These are phyloP conservation scores for Arthrobotrys iridis DNA, from an alignment of 2,329 filamentous ascomycete genomes.

Conservation along the genomic window DNA sequence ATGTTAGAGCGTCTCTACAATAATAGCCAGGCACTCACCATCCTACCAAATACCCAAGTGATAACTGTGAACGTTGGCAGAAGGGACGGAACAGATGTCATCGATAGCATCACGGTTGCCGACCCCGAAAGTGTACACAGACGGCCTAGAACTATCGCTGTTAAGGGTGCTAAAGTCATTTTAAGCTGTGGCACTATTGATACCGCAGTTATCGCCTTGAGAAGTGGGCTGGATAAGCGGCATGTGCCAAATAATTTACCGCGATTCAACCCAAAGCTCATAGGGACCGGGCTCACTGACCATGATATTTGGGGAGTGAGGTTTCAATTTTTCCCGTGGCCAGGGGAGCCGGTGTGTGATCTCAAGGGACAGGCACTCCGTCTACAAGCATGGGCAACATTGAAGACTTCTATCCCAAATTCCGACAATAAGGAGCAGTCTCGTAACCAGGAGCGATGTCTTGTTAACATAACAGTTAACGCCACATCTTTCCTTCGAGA, in stretches of 20 bases:
- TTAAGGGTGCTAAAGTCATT: background rate
- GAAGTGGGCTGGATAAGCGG: background rate
- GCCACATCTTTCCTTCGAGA: slow-evolving; percentile 1
- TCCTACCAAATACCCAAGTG: slow-evolving; percentile 4
- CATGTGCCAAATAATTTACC: no score
- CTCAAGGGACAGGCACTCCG: background rate
- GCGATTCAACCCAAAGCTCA: background rate
- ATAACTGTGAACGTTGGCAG: background rate
- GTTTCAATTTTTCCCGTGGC: background rate
- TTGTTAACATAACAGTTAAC: slow-evolving; percentile 9
- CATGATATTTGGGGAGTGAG: slow-evolving; percentile 13
- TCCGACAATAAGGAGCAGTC: no score
- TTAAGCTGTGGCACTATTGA: slow-evolving; percentile 15
- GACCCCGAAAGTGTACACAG: background rate
- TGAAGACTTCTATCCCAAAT: background rate
- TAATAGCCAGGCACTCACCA: background rate
- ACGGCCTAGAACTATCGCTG: background rate
- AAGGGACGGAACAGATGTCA: background rate
- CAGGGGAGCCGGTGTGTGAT: background rate
- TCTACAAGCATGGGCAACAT: background rate
- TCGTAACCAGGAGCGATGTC: no score
- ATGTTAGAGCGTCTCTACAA: background rate
- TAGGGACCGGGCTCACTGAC: slow-evolving; percentile 6
- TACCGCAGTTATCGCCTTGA: slow-evolving; percentile 2
- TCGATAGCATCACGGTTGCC: background rate